Evolutionary conservation across 2,329 filamentous ascomycete species (phyloP).

Genomic region (Trichophyton mentagrophytes): DNA sequence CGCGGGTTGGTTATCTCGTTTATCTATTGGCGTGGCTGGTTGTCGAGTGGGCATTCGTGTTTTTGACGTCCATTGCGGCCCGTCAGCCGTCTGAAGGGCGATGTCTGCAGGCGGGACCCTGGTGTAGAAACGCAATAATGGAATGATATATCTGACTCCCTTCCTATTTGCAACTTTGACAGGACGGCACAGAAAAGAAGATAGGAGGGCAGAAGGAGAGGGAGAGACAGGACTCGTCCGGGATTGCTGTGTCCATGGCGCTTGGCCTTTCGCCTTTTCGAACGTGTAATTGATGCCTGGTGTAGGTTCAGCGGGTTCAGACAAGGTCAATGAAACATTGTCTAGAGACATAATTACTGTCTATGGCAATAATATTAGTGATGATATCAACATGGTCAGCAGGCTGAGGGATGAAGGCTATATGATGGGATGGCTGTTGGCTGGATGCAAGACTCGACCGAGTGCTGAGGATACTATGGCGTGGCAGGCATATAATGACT

Average conservation of each 20-base stretch:
- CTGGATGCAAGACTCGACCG: neutral
- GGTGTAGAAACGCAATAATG: neutral
- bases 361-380: neutral
- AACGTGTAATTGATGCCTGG: neutral
- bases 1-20: neutral
- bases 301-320: neutral
- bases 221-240: neutral
- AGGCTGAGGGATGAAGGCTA: neutral
- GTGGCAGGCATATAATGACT: neutral
- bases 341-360: neutral
- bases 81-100: too few relatives aligned
- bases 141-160: neutral
- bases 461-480: neutral
- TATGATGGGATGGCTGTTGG: neutral
- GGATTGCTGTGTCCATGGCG: neutral
- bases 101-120: neutral
- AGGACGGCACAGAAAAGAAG: neutral
- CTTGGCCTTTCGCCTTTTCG: conserved; percentile 1
- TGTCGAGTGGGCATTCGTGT: neutral
- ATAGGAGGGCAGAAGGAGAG: neutral
- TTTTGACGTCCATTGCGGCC: too few relatives aligned
- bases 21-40: neutral
- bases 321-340: conserved; percentile 2
- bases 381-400: neutral
- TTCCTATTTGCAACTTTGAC: neutral